Conservation (phyloP, 768 basidiomycete genomes). For the Russula ochroleuca region DNA sequence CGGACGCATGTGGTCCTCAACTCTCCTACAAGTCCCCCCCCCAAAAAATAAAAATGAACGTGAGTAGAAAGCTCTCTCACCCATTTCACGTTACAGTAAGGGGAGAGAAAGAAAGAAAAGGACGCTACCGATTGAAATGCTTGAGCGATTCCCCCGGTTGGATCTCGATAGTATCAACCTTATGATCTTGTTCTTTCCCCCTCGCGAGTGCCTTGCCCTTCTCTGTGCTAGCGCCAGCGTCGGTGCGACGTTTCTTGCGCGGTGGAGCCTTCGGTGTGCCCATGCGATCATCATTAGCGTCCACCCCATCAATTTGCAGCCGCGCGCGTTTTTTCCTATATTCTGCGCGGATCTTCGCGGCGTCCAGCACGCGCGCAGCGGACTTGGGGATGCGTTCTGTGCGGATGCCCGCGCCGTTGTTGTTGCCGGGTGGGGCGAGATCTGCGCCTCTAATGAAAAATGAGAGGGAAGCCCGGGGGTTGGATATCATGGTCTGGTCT, state of each 20-base stretch:
- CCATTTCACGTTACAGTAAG: background rate
- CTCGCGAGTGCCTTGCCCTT: background rate
- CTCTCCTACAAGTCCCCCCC: slow-evolving; percentile 45
- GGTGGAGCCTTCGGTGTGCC: background rate
- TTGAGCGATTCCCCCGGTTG: slow-evolving; percentile 65
- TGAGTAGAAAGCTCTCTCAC: background rate
- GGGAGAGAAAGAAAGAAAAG: background rate
- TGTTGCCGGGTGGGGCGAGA: slow-evolving; percentile 24
- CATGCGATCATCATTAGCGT: slow-evolving; percentile 28
- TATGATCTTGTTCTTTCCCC: background rate
- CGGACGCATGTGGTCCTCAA: slow-evolving; percentile 67
- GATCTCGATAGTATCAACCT: slow-evolving; percentile 38
- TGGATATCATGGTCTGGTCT: background rate
- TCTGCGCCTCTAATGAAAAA: slow-evolving; percentile 29
- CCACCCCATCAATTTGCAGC: slow-evolving; percentile 36
- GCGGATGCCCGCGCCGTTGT: slow-evolving; percentile 23
- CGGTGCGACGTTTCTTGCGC: slow-evolving; percentile 31
- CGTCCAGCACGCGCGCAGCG: slow-evolving; percentile 59
- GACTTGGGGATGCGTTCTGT: slow-evolving; percentile 69
- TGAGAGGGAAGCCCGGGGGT: background rate
- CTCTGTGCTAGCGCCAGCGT: slow-evolving; percentile 27
- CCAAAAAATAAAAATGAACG: background rate
- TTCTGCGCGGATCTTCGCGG: slow-evolving; percentile 52
- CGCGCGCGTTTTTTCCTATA: slow-evolving; percentile 37
- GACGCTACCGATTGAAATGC: slow-evolving; percentile 69